Evolutionary conservation across 1,139 yeast genomes (phyloP).

Genomic region (Taphrina wiesneri): DNA sequence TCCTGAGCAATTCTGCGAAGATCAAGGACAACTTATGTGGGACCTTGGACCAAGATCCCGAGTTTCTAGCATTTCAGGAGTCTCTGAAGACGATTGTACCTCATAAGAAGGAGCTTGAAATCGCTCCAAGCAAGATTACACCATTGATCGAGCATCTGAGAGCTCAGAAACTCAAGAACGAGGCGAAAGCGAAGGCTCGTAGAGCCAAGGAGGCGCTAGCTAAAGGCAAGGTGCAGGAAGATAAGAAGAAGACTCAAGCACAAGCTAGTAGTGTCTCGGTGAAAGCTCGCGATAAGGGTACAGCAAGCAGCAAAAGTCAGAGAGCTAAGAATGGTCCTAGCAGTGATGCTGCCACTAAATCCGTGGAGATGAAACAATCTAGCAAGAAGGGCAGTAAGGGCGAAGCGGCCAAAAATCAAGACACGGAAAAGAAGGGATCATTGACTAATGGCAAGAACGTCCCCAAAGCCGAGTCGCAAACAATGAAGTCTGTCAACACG

Average conservation of each 20-base stretch:
- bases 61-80: conserved; percentile 37
- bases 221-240: conserved; percentile 34
- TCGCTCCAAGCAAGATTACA: conserved; percentile 21
- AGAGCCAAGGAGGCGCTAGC: conserved; percentile 15
- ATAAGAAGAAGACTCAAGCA: conserved; percentile 33
- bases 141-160: conserved; percentile 38
- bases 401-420: background rate
- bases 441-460: background rate
- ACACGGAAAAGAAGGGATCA: background rate
- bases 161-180: conserved; percentile 32
- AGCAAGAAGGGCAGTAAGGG: background rate
- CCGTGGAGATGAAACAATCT: background rate
- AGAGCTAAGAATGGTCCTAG: background rate
- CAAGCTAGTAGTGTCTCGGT: background rate
- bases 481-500: background rate
- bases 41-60: conserved; percentile 36
- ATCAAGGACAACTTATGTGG: conserved; percentile 14
- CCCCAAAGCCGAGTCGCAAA: background rate
- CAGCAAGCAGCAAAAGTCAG: background rate
- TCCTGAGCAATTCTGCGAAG: background rate
- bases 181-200: conserved; percentile 21
- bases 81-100: conserved; percentile 29
- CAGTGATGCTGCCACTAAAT: background rate
- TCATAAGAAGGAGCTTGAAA: conserved; percentile 9
- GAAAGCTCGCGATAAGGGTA: background rate